Percentiles rank a stretch among this genome's conserved stretches.
phyloP scores from a whole-genome alignment of 805 yeast species.

The Lachancea sp. region DNA sequence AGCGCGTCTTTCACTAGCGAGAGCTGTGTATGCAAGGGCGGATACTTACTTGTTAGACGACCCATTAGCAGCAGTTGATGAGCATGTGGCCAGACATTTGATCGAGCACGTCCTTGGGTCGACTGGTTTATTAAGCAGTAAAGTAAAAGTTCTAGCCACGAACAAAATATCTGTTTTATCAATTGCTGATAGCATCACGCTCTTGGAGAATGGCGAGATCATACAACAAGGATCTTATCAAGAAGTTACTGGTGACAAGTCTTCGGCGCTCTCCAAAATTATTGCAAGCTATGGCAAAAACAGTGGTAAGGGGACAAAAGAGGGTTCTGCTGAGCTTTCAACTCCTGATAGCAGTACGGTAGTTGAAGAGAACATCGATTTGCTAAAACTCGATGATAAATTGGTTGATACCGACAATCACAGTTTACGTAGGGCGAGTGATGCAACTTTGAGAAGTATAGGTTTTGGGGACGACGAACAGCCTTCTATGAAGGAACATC shows the following conservation, averaged over 20 bases:
- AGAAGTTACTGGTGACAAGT: conserved; percentile 39
- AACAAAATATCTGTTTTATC: conserved; percentile 78
- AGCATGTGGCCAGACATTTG: conserved; percentile 87
- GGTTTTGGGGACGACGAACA: conserved; percentile 35
- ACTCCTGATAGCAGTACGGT: conserved; percentile 9
- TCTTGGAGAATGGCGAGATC: conserved; percentile 64
- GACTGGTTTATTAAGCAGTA: conserved; percentile 64
- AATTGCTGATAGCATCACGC: conserved; percentile 61
- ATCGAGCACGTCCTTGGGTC: conserved; percentile 79
- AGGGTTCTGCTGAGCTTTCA: conserved; percentile 12
- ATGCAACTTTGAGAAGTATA: conserved; percentile 33
- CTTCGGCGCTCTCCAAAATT: conserved; percentile 47
- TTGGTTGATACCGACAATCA: conserved; percentile 28
- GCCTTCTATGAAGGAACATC: conserved; percentile 52
- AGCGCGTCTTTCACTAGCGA: conserved; percentile 88
- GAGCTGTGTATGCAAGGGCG: conserved; percentile 93
- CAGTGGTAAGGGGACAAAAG: conserved; percentile 22
- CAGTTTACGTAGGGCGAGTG: conserved; percentile 59
- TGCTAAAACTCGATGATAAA: conserved; percentile 26
- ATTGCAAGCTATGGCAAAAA: conserved; percentile 58
- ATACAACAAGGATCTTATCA: conserved; percentile 60
- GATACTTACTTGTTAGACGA: conserved; percentile 89
- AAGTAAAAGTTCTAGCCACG: conserved; percentile 77
- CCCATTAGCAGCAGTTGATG: conserved; percentile 94
- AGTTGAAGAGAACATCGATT: conserved; percentile 30